phyloP scores from a whole-genome alignment of 768 basidiomycete genomes.

The Tubosaeta sp. region DNA sequence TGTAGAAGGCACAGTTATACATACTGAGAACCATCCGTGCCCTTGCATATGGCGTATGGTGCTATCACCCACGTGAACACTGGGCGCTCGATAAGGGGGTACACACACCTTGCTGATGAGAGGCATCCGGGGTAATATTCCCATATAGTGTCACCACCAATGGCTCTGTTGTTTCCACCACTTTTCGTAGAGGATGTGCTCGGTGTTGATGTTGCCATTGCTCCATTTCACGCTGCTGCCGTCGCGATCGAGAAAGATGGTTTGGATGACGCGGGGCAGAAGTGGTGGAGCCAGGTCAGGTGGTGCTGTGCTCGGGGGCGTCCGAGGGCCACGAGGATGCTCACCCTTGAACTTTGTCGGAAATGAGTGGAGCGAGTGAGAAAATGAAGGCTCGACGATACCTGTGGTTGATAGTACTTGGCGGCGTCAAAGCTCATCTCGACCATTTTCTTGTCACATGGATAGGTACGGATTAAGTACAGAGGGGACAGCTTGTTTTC shows the following conservation, averaged over 20 bases:
- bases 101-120: constrained; percentile 1
- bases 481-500: not conserved
- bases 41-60: not conserved
- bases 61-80: not conserved
- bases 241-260: not conserved
- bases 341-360: constrained; percentile 1
- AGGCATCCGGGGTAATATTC: not conserved
- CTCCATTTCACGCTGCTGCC: not conserved
- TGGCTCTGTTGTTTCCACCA: constrained; percentile 3
- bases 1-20: not conserved
- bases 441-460: not conserved
- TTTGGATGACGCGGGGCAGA: not conserved
- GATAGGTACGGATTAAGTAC: not conserved
- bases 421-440: constrained; percentile 1
- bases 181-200: not conserved
- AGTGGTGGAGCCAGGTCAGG: not conserved
- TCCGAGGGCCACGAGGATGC: not conserved
- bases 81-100: not conserved
- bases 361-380: not conserved
- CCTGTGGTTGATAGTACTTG: constrained; percentile 2
- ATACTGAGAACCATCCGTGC: constrained; percentile 1
- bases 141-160: not conserved
- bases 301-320: not conserved
- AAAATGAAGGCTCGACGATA: not conserved
- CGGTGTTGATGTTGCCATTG: not conserved